phyloP scores from a whole-genome alignment of 73 alveolate species.

The Paramecium primaurelia region DNA sequence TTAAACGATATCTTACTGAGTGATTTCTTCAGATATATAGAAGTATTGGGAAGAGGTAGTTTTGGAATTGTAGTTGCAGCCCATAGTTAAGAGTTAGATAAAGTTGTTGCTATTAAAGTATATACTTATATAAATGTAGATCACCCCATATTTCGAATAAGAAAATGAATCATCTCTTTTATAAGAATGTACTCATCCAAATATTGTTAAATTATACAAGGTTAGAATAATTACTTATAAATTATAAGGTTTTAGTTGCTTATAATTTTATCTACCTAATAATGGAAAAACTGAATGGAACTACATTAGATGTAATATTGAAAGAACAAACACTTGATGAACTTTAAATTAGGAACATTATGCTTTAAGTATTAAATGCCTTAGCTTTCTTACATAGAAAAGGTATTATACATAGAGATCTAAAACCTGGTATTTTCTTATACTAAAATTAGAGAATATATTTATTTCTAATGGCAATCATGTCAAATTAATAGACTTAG shows the following conservation, averaged over 20 bases:
- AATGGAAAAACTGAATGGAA: neutral
- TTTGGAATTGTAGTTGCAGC: slow-evolving; percentile 28
- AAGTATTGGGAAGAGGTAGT: neutral
- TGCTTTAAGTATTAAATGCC: neutral
- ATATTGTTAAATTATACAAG: neutral
- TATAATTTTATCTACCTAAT: neutral
- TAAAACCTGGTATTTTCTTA: neutral
- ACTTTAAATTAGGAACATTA: neutral
- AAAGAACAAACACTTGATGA: neutral
- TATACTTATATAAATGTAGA: neutral
- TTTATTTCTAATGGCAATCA: neutral
- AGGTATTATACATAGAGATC: slow-evolving; percentile 54
- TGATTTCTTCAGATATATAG: neutral
- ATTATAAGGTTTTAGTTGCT: neutral
- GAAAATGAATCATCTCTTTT: neutral
- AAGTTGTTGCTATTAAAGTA: neutral
- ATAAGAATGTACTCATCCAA: neutral
- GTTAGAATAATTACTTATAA: neutral
- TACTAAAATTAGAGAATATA: neutral
- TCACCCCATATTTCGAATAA: neutral
- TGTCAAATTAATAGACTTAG: neutral
- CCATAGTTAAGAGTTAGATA: neutral
- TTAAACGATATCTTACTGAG: slow-evolving; percentile 11
- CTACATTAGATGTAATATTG: neutral
- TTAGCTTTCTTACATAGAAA: slow-evolving; percentile 7